Percentiles rank a stretch among this genome's conserved stretches.
Conservation (phyloP, 345 rosid genomes). For the Noccaea bulbosa region DNA sequence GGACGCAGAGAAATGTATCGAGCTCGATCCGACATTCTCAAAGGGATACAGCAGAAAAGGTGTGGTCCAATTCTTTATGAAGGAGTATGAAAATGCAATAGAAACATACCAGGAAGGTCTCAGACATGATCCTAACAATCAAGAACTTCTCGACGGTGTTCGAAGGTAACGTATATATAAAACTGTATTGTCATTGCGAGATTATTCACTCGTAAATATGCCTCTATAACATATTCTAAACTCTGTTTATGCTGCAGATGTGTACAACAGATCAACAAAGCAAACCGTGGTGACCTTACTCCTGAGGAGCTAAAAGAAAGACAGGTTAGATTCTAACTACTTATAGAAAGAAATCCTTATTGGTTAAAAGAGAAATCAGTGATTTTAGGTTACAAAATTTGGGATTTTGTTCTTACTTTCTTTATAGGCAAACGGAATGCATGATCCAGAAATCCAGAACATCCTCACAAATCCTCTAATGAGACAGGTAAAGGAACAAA, state of each 20-base stretch:
- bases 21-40: slow-evolving; percentile 90
- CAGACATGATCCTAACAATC: slow-evolving; percentile 86
- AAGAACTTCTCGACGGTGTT: slow-evolving; percentile 86
- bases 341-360: no score
- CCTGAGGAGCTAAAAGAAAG: slow-evolving; percentile 96
- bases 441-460: slow-evolving; percentile 96
- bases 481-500: slow-evolving; percentile 72
- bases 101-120: slow-evolving; percentile 91
- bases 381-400: not conserved
- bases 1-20: slow-evolving; percentile 97
- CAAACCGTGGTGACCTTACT: slow-evolving; percentile 91
- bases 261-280: slow-evolving; percentile 83
- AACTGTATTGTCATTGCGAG: not conserved
- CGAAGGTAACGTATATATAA: slow-evolving; percentile 56
- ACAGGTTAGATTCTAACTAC: slow-evolving; percentile 64
- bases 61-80: slow-evolving; percentile 93
- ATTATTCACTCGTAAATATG: not conserved
- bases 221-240: not conserved
- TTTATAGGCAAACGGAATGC: slow-evolving; percentile 91
- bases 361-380: not conserved
- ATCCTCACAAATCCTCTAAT: slow-evolving; percentile 95
- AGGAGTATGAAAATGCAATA: slow-evolving; percentile 90
- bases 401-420: slow-evolving; percentile 11
- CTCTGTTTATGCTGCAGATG: slow-evolving; percentile 60
- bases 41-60: slow-evolving; percentile 98